A percentile compares a stretch with the other conserved stretches of the same genome.
These are phyloP conservation scores for Coniochaeta hoffmannii DNA, from an alignment of 2,329 filamentous ascomycete species.

Conservation along the genomic window DNA sequence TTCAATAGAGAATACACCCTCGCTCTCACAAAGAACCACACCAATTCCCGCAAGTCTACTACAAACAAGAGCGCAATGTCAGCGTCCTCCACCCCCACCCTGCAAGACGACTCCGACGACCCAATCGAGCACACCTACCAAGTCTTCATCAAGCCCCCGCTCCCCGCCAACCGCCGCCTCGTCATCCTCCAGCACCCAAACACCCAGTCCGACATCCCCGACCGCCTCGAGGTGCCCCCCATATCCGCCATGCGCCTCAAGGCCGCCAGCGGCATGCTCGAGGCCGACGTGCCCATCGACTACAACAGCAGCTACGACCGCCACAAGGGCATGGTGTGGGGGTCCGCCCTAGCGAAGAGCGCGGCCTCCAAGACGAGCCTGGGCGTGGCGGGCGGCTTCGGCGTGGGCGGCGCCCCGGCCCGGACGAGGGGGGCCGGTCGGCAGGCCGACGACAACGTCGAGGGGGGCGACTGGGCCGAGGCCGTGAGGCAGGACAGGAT, in stretches of 20 bases:
- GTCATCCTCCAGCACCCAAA: slow-evolving; percentile 88
- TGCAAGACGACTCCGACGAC: slow-evolving; percentile 45
- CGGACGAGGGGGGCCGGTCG: slow-evolving; percentile 18
- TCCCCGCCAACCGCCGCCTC: slow-evolving; percentile 55
- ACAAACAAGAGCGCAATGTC: too few relatives aligned
- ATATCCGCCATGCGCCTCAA: slow-evolving; percentile 78
- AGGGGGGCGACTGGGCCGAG: slow-evolving; percentile 52
- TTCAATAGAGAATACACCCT: background rate
- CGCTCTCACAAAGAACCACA: background rate
- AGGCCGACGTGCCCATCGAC: slow-evolving; percentile 84
- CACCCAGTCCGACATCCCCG: slow-evolving; percentile 51
- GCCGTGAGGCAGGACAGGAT: slow-evolving; percentile 65
- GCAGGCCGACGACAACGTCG: slow-evolving; percentile 30
- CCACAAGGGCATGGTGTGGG: slow-evolving; percentile 75
- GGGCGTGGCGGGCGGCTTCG: slow-evolving; percentile 67
- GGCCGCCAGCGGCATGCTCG: slow-evolving; percentile 71
- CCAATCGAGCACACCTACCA: slow-evolving; percentile 71
- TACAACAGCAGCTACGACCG: slow-evolving; percentile 71
- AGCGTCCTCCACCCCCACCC: background rate
- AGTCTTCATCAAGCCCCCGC: slow-evolving; percentile 74
- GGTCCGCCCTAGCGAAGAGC: slow-evolving; percentile 61
- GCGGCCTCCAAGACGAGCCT: slow-evolving; percentile 54
- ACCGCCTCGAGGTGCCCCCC: slow-evolving; percentile 47
- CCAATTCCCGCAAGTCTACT: too few relatives aligned
- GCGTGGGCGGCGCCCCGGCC: slow-evolving; percentile 41